A percentile compares a stretch with the other conserved stretches of the same genome.
These are phyloP conservation scores for Tulasnella sp. DNA, from an alignment of 768 basidiomycete genomes.

Conservation along the genomic window DNA sequence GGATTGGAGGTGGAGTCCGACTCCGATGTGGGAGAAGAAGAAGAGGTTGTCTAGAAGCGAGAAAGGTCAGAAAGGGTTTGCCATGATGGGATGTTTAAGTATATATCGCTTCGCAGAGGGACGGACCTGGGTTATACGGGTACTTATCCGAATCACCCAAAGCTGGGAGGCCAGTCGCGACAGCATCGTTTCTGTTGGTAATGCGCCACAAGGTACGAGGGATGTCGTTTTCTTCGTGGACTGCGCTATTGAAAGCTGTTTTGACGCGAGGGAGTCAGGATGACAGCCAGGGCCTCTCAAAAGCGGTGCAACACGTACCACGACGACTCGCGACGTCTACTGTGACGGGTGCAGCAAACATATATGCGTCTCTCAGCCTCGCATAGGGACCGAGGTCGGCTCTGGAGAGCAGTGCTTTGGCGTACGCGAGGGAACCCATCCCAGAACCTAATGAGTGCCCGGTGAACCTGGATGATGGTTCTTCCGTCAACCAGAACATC, in stretches of 20 bases:
- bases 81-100: background rate
- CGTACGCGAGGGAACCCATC: constrained; percentile 21
- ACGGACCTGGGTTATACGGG: background rate
- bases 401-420: constrained; percentile 2
- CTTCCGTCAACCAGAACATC: background rate
- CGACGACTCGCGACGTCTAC: background rate
- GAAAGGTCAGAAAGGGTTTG: background rate
- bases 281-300: background rate
- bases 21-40: constrained; percentile 11
- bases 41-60: constrained; percentile 8
- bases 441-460: constrained; percentile 22
- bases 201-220: constrained; percentile 22
- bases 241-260: background rate
- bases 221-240: background rate
- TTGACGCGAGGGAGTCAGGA: background rate
- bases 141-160: constrained; percentile 19
- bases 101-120: background rate
- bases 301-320: background rate
- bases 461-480: constrained; percentile 16
- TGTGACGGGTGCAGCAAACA: constrained; percentile 24
- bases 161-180: constrained; percentile 24
- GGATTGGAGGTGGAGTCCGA: background rate
- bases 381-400: constrained; percentile 13
- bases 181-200: constrained; percentile 20
- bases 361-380: constrained; percentile 24